Conservation (phyloP, 2,329 filamentous ascomycete genomes). For the Neocucurbitaria cava region DNA sequence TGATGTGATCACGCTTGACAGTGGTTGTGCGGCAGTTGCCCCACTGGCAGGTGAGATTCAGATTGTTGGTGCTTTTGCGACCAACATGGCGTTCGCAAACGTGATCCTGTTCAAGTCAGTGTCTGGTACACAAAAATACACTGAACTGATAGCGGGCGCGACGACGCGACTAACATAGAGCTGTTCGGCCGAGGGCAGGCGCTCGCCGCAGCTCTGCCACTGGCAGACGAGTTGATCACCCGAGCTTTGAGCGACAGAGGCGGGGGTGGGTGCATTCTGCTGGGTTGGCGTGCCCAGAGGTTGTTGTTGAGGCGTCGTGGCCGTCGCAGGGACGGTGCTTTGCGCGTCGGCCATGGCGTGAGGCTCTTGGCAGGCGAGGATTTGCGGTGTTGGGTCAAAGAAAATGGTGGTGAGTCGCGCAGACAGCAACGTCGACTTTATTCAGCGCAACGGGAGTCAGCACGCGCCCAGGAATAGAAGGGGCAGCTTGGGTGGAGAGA, state of each 20-base stretch:
- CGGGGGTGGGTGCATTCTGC: slow-evolving; percentile 41
- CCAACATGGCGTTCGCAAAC: slow-evolving; percentile 98
- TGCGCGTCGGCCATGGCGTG: slow-evolving; percentile 23
- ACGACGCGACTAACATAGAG: slow-evolving; percentile 63
- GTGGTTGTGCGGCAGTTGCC: slow-evolving; percentile 94
- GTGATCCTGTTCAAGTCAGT: slow-evolving; percentile 72
- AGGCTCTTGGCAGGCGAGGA: slow-evolving; percentile 13
- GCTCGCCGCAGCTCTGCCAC: slow-evolving; percentile 69
- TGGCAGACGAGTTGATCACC: slow-evolving; percentile 62
- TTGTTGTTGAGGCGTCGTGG: slow-evolving; percentile 40
- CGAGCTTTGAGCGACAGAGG: slow-evolving; percentile 35
- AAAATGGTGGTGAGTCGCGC: background rate
- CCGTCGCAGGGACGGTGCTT: slow-evolving; percentile 29
- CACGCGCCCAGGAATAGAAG: slow-evolving; percentile 1
- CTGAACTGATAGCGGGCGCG: too few relatives aligned
- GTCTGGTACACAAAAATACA: too few relatives aligned
- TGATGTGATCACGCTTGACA: slow-evolving; percentile 99
- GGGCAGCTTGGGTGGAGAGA: slow-evolving; percentile 11
- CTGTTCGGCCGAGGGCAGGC: slow-evolving; percentile 63
- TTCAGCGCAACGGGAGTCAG: slow-evolving; percentile 5
- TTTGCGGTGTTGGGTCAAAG: background rate
- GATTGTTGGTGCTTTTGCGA: slow-evolving; percentile 98
- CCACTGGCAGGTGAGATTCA: slow-evolving; percentile 97
- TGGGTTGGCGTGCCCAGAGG: slow-evolving; percentile 43
- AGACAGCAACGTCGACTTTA: background rate